Conservation (phyloP, 2,329 filamentous ascomycete genomes). For the Pseudocercospora macadamiae region DNA sequence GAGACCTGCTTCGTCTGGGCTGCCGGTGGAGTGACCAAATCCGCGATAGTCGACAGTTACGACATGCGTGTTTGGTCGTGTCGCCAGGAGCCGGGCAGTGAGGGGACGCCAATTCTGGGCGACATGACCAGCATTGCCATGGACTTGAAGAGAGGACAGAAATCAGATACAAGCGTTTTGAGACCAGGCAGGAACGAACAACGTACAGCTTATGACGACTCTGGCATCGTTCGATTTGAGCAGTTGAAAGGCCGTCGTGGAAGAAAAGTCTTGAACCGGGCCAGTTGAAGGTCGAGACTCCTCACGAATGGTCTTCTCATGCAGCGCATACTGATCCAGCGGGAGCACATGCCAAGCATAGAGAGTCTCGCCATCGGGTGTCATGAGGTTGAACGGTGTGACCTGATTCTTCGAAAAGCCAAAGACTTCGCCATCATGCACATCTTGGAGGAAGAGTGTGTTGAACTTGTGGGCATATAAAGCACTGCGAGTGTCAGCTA, state of each 20-base stretch:
- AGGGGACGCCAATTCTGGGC: slow-evolving; percentile 76
- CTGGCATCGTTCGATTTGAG: slow-evolving; percentile 55
- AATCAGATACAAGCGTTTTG: background rate
- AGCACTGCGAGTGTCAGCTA: slow-evolving; percentile 56
- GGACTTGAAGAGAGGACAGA: slow-evolving; percentile 26
- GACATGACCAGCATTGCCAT: slow-evolving; percentile 81
- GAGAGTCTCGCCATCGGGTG: slow-evolving; percentile 73
- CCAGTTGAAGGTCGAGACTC: slow-evolving; percentile 53
- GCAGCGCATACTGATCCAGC: slow-evolving; percentile 71
- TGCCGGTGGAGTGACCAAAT: slow-evolving; percentile 79
- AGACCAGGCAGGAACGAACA: background rate
- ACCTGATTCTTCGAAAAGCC: slow-evolving; percentile 89
- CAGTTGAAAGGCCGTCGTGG: slow-evolving; percentile 54
- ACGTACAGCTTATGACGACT: slow-evolving; percentile 59
- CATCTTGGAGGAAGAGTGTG: slow-evolving; percentile 70
- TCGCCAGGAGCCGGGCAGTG: slow-evolving; percentile 76
- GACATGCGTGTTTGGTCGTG: slow-evolving; percentile 74
- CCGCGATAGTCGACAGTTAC: slow-evolving; percentile 91
- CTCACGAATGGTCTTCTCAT: slow-evolving; percentile 63
- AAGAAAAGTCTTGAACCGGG: slow-evolving; percentile 48
- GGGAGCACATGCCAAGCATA: slow-evolving; percentile 93
- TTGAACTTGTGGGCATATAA: slow-evolving; percentile 83
- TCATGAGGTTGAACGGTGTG: slow-evolving; percentile 77
- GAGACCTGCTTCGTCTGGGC: slow-evolving; percentile 77
- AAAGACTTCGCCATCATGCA: slow-evolving; percentile 77